phyloP scores from a whole-genome alignment of 75 land plant species.

The Picea glauca region DNA sequence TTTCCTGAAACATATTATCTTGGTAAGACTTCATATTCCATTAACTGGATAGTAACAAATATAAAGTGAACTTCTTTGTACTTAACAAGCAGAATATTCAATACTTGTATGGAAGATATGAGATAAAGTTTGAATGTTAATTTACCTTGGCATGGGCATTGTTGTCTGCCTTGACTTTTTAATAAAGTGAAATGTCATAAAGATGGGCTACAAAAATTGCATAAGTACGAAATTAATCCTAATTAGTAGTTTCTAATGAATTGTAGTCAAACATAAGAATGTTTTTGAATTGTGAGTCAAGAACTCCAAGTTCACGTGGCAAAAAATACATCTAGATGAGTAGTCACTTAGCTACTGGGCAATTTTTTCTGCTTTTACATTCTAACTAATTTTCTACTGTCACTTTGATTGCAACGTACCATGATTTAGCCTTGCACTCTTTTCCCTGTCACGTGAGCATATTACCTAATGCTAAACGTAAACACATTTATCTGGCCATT shows the following conservation, averaged over 20 bases:
- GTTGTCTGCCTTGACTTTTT: neutral
- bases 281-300: neutral
- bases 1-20: slow-evolving; percentile 92
- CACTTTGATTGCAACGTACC: neutral
- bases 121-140: neutral
- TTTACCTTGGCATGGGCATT: neutral
- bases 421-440: neutral
- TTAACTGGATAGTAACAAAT: neutral
- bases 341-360: neutral
- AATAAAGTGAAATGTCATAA: neutral
- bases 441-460: neutral
- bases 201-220: neutral
- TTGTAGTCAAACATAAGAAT: neutral
- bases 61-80: neutral
- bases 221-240: neutral
- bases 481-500: neutral
- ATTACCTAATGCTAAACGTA: neutral
- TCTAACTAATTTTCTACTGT: neutral
- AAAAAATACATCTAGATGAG: neutral
- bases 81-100: neutral
- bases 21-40: slow-evolving; percentile 42
- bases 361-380: neutral
- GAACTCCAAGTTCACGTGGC: neutral
- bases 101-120: neutral
- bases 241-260: neutral